Base-by-base conservation (phyloP, 1,139 yeast genomes). In the Yamadazyma sp. region DNA sequence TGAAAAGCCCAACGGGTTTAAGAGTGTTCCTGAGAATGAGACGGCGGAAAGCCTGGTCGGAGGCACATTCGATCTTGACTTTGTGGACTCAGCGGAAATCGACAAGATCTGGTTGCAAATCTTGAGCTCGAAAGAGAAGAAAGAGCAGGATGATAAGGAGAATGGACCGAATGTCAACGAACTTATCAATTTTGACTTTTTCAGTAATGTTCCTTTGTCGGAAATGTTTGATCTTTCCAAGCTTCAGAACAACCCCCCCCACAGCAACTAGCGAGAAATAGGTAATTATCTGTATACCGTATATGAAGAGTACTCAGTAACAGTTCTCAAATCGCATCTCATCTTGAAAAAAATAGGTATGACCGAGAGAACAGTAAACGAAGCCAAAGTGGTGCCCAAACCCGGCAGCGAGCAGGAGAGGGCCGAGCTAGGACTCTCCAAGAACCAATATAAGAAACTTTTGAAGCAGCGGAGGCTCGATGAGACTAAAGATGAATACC, bases 391-490 rank as follows among this genome's bases (percentile, higher is more conserved):
- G 4, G 26, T 14, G n/a, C 51, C 46, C 20, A 48, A 49, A 25
- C 32, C 39, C 14, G 42, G 37, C 9, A 26, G 45, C 25, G 53
- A 49, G 16, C 22, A 12, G 15, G 46, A 44, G 23, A 27, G 52
- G 17, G 30, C 34, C 11, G 39, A 46, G 15, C 33, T 49, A n/a
- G 53, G 53, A 4, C 14, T 49, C 4, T 45, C 94, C 28, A 86
- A 86, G 54, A 76, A 77, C 14, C 90, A 85, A 45, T 90, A 88
- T 83, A 90, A 90, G 57, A 80, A 80, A 51, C 70, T 75, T 43
- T 75, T 82, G 51, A 81, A 77, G 49, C 72, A 70, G 43, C 65
- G 77, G 50, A 67, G 70, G 52, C 80, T 85, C 73, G 89, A 80
- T 39, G 86, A 75, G 34, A 71, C 76, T 39, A 82, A 83, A 50